Conservation (phyloP, 2,329 filamentous ascomycete species). For the Fusarium continuum region DNA sequence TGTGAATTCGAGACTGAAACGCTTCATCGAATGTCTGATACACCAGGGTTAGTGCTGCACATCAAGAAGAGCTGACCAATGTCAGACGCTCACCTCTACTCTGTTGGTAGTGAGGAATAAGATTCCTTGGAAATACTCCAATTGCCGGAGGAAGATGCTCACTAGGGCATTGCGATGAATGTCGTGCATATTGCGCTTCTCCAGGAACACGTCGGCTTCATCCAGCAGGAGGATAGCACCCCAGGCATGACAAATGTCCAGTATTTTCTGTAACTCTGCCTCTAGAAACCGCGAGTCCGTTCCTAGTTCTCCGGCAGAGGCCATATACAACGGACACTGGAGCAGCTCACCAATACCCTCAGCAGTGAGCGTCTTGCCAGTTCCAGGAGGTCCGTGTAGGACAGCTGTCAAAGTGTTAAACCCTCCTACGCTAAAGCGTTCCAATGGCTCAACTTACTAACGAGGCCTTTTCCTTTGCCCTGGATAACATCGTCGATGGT, state of each 20-base stretch:
- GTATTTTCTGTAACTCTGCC: constrained; percentile 79
- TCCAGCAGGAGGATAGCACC: constrained; percentile 86
- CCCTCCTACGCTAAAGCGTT: neutral
- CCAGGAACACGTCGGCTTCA: constrained; percentile 85
- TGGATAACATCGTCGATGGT: constrained; percentile 85
- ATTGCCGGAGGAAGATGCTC: constrained; percentile 83
- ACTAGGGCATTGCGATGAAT: constrained; percentile 87
- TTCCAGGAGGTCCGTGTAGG: constrained; percentile 85
- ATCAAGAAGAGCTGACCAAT: neutral
- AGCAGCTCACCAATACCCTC: constrained; percentile 87
- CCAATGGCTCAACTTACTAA: constrained; percentile 56
- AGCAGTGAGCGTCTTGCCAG: constrained; percentile 88
- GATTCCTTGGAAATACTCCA: constrained; percentile 94
- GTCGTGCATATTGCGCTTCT: constrained; percentile 83
- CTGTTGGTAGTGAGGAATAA: constrained; percentile 90
- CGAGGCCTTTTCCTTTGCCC: constrained; percentile 87
- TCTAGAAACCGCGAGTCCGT: constrained; percentile 80
- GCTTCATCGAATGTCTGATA: constrained; percentile 83
- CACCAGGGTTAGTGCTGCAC: constrained; percentile 1
- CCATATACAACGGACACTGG: constrained; percentile 83
- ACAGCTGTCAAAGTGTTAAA: constrained; percentile 59
- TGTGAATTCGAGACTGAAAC: constrained; percentile 88
- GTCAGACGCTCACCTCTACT: constrained; percentile 63
- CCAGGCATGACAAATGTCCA: constrained; percentile 88
- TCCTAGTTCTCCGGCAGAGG: constrained; percentile 82